Evolutionary conservation across 805 yeast species (phyloP).

Genomic region (Ogataea dorogensis): DNA sequence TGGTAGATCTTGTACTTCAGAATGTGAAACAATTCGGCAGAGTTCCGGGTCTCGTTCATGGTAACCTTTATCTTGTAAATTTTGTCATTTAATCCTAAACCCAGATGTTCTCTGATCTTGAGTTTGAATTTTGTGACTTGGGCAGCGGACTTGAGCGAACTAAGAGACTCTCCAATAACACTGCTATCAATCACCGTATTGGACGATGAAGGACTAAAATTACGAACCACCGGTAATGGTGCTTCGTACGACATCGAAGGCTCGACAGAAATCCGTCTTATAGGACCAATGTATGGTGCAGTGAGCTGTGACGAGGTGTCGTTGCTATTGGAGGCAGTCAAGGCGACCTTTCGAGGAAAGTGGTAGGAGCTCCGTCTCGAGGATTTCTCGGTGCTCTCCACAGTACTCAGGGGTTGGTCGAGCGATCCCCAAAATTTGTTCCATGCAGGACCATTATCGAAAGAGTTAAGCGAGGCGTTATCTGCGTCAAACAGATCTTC

Average conservation of each 20-base stretch:
- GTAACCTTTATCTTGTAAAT: slow-evolving; percentile 27
- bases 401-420: slow-evolving; percentile 30
- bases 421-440: slow-evolving; percentile 33
- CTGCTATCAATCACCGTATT: slow-evolving; percentile 14
- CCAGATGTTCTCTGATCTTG: slow-evolving; percentile 22
- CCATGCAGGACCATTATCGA: slow-evolving; percentile 34
- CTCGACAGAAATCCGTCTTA: slow-evolving; percentile 7
- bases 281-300: slow-evolving; percentile 24
- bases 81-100: slow-evolving; percentile 21
- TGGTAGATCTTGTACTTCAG: slow-evolving; percentile 19
- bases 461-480: slow-evolving; percentile 13
- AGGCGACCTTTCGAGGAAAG: slow-evolving; percentile 10
- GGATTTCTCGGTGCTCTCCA: slow-evolving; percentile 25
- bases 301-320: slow-evolving; percentile 16
- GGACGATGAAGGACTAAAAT: slow-evolving; percentile 12
- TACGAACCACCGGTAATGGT: slow-evolving; percentile 1
- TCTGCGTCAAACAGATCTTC: slow-evolving; percentile 35
- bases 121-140: slow-evolving; percentile 19
- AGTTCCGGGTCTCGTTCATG: slow-evolving; percentile 6
- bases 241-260: slow-evolving; percentile 8
- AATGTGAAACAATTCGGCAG: slow-evolving; percentile 11
- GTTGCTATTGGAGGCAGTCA: slow-evolving; percentile 20
- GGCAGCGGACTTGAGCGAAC: slow-evolving; percentile 1
- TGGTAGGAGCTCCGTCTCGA: slow-evolving; percentile 24
- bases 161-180: slow-evolving; percentile 3